Evolutionary conservation across 805 yeast species (phyloP).

Genomic region (Zygoascus tannicola): DNA sequence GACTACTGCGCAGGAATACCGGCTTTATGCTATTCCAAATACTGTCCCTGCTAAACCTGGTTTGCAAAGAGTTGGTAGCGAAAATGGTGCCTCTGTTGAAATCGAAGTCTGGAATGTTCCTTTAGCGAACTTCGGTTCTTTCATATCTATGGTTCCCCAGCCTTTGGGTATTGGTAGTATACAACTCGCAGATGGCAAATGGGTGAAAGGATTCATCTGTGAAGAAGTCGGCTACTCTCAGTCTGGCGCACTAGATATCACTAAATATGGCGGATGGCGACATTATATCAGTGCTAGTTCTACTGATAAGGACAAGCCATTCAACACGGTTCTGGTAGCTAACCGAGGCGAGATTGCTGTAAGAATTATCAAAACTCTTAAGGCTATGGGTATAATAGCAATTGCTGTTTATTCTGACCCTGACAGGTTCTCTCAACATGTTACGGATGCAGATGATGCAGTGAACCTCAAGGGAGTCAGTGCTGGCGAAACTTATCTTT

Average conservation of each 20-base stretch:
- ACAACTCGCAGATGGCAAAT: constrained; percentile 67
- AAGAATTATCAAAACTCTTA: constrained; percentile 80
- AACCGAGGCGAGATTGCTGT: constrained; percentile 98
- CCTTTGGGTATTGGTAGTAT: constrained; percentile 95
- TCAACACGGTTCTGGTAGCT: constrained; percentile 81
- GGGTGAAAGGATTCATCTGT: constrained; percentile 90
- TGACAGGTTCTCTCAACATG: constrained; percentile 85
- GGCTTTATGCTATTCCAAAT: constrained; percentile 73
- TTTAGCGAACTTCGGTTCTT: constrained; percentile 63
- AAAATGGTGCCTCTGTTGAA: constrained; percentile 49
- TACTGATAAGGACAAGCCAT: constrained; percentile 43
- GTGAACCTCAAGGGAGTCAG: constrained; percentile 70
- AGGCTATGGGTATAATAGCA: constrained; percentile 64
- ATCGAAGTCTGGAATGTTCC: constrained; percentile 85
- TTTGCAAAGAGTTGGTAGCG: constrained; percentile 50
- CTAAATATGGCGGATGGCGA: constrained; percentile 86
- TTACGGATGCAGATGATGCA: constrained; percentile 69
- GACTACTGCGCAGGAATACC: constrained; percentile 61
- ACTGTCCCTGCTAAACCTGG: constrained; percentile 87
- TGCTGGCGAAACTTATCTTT: constrained; percentile 86
- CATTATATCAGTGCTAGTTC: constrained; percentile 36
- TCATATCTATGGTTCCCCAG: constrained; percentile 81
- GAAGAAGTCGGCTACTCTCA: constrained; percentile 78
- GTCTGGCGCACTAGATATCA: constrained; percentile 68
- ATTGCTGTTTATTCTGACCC: constrained; percentile 88